Evolutionary conservation across 805 yeast genomes (phyloP).

Genomic region (Vanderwaltozyma tropicalis): DNA sequence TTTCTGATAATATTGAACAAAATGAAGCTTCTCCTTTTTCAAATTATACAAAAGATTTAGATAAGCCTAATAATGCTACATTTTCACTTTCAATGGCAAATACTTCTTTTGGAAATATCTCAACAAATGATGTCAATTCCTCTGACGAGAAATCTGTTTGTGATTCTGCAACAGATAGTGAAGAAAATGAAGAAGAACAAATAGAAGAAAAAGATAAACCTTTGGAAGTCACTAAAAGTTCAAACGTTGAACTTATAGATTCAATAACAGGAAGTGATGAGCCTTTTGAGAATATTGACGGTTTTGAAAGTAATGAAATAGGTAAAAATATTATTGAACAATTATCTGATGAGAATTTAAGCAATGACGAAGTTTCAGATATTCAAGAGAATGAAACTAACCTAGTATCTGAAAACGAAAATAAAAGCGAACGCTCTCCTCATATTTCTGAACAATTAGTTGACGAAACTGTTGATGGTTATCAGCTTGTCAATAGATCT

Average conservation of each 20-base stretch:
- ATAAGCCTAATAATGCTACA: slow-evolving; percentile 7
- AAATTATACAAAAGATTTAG: slow-evolving; percentile 14
- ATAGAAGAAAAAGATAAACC: background rate
- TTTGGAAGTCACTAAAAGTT: background rate
- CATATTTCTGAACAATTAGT: too few relatives aligned
- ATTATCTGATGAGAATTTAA: too few relatives aligned
- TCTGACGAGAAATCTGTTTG: background rate
- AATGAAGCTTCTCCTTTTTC: slow-evolving; percentile 20
- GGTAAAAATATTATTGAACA: too few relatives aligned
- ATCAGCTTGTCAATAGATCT: background rate
- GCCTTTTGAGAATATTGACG: too few relatives aligned
- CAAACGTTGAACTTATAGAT: background rate
- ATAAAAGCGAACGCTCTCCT: too few relatives aligned
- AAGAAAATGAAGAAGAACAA: slow-evolving; percentile 5
- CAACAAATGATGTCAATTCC: background rate
- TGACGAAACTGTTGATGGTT: too few relatives aligned
- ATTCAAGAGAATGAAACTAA: slow-evolving; percentile 5
- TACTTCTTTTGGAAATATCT: background rate
- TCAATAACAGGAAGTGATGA: background rate
- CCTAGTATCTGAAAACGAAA: background rate
- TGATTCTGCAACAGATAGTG: slow-evolving; percentile 3
- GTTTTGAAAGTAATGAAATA: too few relatives aligned
- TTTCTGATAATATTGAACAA: background rate
- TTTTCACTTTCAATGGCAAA: background rate
- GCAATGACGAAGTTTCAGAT: slow-evolving; percentile 7